Evolutionary conservation across 129 eudicot species (phyloP), one percentile per base, ranked within the genome.

Genomic region (Sambucus nigra): DNA sequence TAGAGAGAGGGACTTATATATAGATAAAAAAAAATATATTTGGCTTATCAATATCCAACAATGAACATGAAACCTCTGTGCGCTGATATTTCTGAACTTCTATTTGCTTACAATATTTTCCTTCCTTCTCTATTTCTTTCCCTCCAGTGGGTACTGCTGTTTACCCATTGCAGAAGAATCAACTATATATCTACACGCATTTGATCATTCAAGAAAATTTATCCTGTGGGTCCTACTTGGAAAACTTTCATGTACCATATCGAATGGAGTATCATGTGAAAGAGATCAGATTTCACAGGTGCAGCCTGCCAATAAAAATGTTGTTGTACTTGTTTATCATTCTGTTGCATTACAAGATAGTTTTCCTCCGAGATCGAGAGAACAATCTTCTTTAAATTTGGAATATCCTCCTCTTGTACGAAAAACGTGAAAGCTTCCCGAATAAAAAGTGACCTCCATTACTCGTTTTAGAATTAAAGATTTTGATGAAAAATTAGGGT

Each of bases 371-470:
- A 59, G 20, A 84, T 84, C 46, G 88, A 73, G 3, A 61, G 10
- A 32, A 81, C 76, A 35, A 85, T 81, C 5, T 60, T 51, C 69
- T 81, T 85, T 69, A 85, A 53, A 25, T 86, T 73, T 20, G 81
- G 91, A 15, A 86, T 68, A 48, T 81, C 95, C 61, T 67, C 72
- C 66, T 86, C 95, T 10, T 12, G 41, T 14, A 86, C 75, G 24
- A 78, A 77, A 48, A 81, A 80, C 2, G 91, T 81, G 57, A 86
- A 86, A 7, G 78, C 55, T 8, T 81, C 86, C 83, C 91, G 78
- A 6, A 44, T 63, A 69, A 57, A 51, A 75, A 5, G 69, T 75
- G 35, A 76, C 72, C 73, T 78, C 84, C 56, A 78, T 80, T 25
- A 78, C 80, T 20, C 84, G 67, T 12, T n/a, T n/a, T n/a, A n/a